Base-by-base conservation (phyloP, 352 stramenopile species). In the Phytophthora sp. region DNA sequence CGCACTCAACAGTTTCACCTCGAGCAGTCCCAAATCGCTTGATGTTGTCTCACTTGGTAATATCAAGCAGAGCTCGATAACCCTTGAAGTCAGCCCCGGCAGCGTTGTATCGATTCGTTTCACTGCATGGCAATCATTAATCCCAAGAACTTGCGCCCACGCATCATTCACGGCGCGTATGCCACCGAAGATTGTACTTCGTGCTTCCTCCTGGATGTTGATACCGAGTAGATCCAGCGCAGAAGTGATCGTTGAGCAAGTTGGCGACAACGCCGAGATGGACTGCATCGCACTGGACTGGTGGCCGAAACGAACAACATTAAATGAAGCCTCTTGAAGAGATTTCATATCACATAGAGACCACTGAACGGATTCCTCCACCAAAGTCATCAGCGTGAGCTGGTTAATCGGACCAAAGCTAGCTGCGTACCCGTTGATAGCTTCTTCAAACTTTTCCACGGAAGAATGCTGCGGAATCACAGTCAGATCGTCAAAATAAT, bases 41-140 rank as follows among this genome's bases (percentile, higher is more conserved):
- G 51, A 11, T n/a, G 47, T 29, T 46, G 31, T 21, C 2, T 33
- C 38, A 23, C 21, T 51, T 54, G 70, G 51, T 24, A 67, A 21
- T 18, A 39, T 41, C n/a, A 80, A 60, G 11, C 55, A 72, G 21
- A 86, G 18, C 4, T 82, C 73, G 18, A 84, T 33, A 2, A 71
- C 35, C 44, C 30, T 49, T 24, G 73, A 71, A 3, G 39, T 44
- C 9, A 79, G n/a, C 18, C 70, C 75, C 13, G 51, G 36, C 7
- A 82, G 15, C n/a, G 72, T 82, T 16, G 70, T 73, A 42, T 84
- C 77, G 6, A 79, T 66, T 12, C 77, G 73, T 49, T 69, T 59
- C 16, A 75, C 50, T 35, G 13, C 30, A 36, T 41, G 9, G 9
- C 18, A 16, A 58, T 56, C 45, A 50, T 53, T 31, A 7, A 31